Evolutionary conservation across 208 protist species (phyloP).

Genomic region (Crithidia brevicula): DNA sequence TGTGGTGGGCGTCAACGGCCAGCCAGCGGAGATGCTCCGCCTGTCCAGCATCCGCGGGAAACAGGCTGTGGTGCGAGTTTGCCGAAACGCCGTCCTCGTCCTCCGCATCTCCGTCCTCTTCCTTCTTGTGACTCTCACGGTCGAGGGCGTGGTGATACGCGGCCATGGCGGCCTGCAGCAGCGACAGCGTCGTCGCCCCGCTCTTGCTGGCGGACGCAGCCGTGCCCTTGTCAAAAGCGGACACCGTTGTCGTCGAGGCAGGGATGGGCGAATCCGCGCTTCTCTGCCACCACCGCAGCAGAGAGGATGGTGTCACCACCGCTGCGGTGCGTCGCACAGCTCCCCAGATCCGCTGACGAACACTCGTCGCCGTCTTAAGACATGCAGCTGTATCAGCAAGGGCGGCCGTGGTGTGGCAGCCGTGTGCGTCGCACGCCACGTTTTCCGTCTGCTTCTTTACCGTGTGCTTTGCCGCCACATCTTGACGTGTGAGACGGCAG

Average conservation of each 20-base stretch:
- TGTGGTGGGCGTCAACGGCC: background rate
- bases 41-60: background rate
- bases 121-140: background rate
- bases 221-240: too few species aligned
- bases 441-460: too few species aligned
- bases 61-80: background rate
- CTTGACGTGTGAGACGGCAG: conserved; percentile 12
- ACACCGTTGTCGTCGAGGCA: too few species aligned
- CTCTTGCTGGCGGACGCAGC: too few species aligned
- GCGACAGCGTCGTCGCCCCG: conserved; percentile 10
- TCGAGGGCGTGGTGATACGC: background rate
- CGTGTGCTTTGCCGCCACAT: background rate
- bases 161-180: background rate
- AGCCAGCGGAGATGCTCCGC: conserved; percentile 19
- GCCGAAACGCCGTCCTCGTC: conserved; percentile 3
- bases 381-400: too few species aligned
- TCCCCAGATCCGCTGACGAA: background rate
- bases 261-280: too few species aligned
- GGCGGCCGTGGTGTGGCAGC: too few species aligned
- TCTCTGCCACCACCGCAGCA: background rate
- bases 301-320: background rate
- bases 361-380: too few species aligned
- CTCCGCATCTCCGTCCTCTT: background rate
- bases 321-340: background rate
- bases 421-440: too few species aligned